A percentile compares a stretch with the other conserved stretches of the same genome.
phyloP scores from a whole-genome alignment of 2,329 filamentous ascomycete genomes.

The Ilyonectria mors-panacis region DNA sequence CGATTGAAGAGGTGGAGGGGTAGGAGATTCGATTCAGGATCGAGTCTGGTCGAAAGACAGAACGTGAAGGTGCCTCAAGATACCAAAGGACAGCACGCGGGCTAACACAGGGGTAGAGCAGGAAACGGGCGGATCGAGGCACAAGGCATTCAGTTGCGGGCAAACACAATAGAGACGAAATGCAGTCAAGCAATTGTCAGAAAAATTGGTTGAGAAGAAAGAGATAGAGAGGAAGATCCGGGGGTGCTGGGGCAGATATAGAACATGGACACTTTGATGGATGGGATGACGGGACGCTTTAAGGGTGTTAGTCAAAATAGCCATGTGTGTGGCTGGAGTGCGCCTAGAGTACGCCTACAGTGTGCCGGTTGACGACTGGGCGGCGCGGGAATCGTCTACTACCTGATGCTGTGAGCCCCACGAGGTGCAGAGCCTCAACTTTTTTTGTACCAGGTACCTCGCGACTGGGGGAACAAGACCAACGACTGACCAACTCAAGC shows the following conservation, averaged over 20 bases:
- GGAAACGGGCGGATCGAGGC: background rate
- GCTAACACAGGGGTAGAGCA: background rate
- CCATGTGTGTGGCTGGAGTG: background rate
- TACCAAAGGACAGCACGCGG: background rate
- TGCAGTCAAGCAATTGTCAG: background rate
- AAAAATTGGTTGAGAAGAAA: background rate
- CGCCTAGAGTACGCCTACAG: background rate
- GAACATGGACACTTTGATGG: background rate
- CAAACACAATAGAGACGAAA: background rate
- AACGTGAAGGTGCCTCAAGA: background rate
- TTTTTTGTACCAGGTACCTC: background rate
- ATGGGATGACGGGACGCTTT: background rate
- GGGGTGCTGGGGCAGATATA: background rate
- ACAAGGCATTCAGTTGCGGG: constrained; percentile 1
- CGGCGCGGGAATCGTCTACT: background rate
- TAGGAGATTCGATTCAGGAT: background rate
- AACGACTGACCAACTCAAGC: too few relatives aligned
- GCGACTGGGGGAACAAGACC: background rate
- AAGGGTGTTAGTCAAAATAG: background rate
- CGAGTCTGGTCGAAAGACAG: background rate
- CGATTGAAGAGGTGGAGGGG: background rate
- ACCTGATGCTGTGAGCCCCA: background rate
- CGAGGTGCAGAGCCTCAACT: constrained; percentile 1
- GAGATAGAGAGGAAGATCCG: background rate
- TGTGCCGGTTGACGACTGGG: background rate